A percentile compares a stretch with the other conserved stretches of the same genome.
Conservation (phyloP, 805 yeast species). For the Yarrowia osloensis region DNA sequence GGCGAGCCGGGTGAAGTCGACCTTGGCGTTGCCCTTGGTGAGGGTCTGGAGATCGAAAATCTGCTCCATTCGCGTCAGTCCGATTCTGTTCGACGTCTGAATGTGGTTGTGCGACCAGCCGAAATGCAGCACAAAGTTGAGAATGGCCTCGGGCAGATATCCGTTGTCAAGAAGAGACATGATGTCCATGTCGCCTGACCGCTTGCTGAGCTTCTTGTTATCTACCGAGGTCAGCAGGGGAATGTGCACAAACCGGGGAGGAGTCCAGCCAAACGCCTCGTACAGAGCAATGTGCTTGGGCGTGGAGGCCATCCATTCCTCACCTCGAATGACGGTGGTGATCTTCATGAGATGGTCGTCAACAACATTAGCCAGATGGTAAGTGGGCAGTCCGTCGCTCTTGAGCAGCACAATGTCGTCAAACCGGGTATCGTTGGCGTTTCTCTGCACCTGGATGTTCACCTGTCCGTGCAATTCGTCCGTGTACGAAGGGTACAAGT, state of each 20-base stretch:
- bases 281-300: slow-evolving; percentile 92
- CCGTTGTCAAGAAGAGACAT: slow-evolving; percentile 59
- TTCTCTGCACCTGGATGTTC: slow-evolving; percentile 77
- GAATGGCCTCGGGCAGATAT: slow-evolving; percentile 79
- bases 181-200: slow-evolving; percentile 81
- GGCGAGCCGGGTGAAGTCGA: slow-evolving; percentile 71
- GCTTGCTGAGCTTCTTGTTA: slow-evolving; percentile 70
- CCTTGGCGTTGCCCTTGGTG: slow-evolving; percentile 93
- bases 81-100: slow-evolving; percentile 40
- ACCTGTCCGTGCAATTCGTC: slow-evolving; percentile 80
- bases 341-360: slow-evolving; percentile 93
- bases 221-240: slow-evolving; percentile 75
- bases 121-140: slow-evolving; percentile 83
- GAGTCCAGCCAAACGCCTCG: slow-evolving; percentile 78
- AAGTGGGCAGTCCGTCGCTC: slow-evolving; percentile 94
- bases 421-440: slow-evolving; percentile 66
- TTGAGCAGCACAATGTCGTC: slow-evolving; percentile 90
- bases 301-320: slow-evolving; percentile 96
- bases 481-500: slow-evolving; percentile 59
- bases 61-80: slow-evolving; percentile 50
- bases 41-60: slow-evolving; percentile 67
- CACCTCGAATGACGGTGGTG: slow-evolving; percentile 95
- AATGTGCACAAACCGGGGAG: slow-evolving; percentile 84
- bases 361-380: slow-evolving; percentile 92
- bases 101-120: slow-evolving; percentile 85